Conservation (phyloP, 2,329 filamentous ascomycete species). For the Venturia asperata region DNA sequence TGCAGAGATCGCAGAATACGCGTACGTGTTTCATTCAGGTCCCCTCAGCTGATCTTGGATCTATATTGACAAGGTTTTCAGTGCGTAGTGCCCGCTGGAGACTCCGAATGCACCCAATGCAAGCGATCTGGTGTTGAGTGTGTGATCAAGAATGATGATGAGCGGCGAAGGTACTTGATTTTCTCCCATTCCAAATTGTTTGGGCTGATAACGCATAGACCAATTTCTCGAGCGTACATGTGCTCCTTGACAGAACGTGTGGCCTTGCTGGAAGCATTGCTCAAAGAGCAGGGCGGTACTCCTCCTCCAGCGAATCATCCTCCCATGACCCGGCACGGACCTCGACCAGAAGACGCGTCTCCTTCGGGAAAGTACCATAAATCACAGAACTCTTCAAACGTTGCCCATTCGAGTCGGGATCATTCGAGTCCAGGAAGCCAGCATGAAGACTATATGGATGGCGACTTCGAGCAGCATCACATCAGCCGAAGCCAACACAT, state of each 20-base stretch:
- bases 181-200: background rate
- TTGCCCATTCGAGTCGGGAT: slow-evolving; percentile 23
- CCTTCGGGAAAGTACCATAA: slow-evolving; percentile 16
- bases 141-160: slow-evolving; percentile 53
- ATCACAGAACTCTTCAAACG: slow-evolving; percentile 23
- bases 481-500: slow-evolving; percentile 21
- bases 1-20: slow-evolving; percentile 42
- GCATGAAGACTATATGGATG: slow-evolving; percentile 27
- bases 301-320: slow-evolving; percentile 48
- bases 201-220: slow-evolving; percentile 32
- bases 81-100: slow-evolving; percentile 49
- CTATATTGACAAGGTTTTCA: slow-evolving; percentile 29
- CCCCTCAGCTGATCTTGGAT: background rate
- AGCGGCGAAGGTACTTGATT: slow-evolving; percentile 43
- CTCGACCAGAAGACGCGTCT: slow-evolving; percentile 29
- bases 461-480: slow-evolving; percentile 21
- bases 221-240: slow-evolving; percentile 53
- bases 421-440: slow-evolving; percentile 30
- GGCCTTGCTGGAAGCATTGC: slow-evolving; percentile 45
- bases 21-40: slow-evolving; percentile 25
- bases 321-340: slow-evolving; percentile 41
- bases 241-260: slow-evolving; percentile 50
- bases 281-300: slow-evolving; percentile 44
- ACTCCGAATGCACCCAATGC: slow-evolving; percentile 47
- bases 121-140: slow-evolving; percentile 45